These are phyloP conservation scores for Didymella glomerata DNA, from an alignment of 2,329 filamentous ascomycete species.

Conservation along the genomic window DNA sequence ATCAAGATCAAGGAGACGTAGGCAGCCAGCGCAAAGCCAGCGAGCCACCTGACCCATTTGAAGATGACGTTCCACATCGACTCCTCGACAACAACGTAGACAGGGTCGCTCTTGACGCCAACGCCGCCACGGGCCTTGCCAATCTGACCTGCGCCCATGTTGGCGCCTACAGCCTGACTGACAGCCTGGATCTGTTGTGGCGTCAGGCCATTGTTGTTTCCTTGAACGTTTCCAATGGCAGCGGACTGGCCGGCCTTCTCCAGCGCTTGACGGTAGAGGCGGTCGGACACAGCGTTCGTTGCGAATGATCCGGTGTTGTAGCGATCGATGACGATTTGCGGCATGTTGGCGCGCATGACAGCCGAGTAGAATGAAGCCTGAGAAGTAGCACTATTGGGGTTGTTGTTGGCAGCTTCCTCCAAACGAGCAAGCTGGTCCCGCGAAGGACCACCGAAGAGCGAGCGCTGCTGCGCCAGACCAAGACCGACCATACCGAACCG, in stretches of 20 bases:
- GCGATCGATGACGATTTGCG: slow-evolving; percentile 88
- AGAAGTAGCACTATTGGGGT: slow-evolving; percentile 83
- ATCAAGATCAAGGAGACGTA: slow-evolving; percentile 83
- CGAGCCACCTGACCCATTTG: slow-evolving; percentile 88
- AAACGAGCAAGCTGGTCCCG: slow-evolving; percentile 77
- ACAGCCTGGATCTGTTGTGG: slow-evolving; percentile 76
- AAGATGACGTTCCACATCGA: slow-evolving; percentile 80
- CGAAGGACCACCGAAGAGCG: slow-evolving; percentile 57
- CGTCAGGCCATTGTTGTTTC: slow-evolving; percentile 53
- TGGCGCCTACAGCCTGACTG: slow-evolving; percentile 81
- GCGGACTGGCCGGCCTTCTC: slow-evolving; percentile 64
- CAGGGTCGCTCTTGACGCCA: slow-evolving; percentile 81
- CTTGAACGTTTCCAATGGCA: slow-evolving; percentile 33
- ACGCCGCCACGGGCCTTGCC: slow-evolving; percentile 65
- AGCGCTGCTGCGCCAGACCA: slow-evolving; percentile 54
- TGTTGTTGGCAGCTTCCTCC: slow-evolving; percentile 92
- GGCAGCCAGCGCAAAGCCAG: slow-evolving; percentile 78
- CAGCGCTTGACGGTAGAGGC: slow-evolving; percentile 80
- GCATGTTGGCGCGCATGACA: slow-evolving; percentile 89
- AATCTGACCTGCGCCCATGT: slow-evolving; percentile 71
- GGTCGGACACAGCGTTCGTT: slow-evolving; percentile 77
- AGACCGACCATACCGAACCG: slow-evolving; percentile 48
- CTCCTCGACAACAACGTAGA: slow-evolving; percentile 96
- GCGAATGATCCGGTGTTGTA: slow-evolving; percentile 89
- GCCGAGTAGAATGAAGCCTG: slow-evolving; percentile 96